Conservation (phyloP, 768 basidiomycete species). For the Grammothele lineata region DNA sequence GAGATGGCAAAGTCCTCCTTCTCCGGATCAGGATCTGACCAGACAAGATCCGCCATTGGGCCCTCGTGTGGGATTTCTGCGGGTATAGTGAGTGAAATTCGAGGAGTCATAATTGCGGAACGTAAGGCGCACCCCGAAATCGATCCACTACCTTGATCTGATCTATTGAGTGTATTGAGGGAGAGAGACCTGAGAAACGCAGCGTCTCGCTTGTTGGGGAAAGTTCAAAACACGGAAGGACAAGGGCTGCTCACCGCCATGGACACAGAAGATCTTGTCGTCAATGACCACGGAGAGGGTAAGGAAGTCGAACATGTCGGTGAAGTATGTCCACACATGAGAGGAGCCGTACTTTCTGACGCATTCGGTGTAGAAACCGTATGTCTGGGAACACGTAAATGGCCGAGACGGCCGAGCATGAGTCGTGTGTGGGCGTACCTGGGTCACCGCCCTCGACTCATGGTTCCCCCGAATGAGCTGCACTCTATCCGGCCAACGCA, state of each 20-base stretch:
- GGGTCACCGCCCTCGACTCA: slow-evolving; percentile 95
- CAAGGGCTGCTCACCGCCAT: slow-evolving; percentile 68
- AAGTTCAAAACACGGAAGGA: background rate
- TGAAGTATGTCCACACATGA: slow-evolving; percentile 98
- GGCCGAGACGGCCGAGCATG: slow-evolving; percentile 18
- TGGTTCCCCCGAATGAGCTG: slow-evolving; percentile 98
- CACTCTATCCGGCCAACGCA: slow-evolving; percentile 94
- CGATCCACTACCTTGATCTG: slow-evolving; percentile 99
- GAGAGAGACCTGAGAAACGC: slow-evolving; percentile 70
- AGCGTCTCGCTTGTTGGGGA: background rate
- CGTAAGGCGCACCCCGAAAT: slow-evolving; percentile 67
- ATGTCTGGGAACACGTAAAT: slow-evolving; percentile 59
- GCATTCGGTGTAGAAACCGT: slow-evolving; percentile 99
- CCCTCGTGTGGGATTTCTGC: slow-evolving; percentile 98
- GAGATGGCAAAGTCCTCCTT: slow-evolving; percentile 99
- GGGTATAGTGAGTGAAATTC: slow-evolving; percentile 12
- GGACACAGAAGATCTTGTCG: slow-evolving; percentile 98
- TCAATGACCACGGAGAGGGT: slow-evolving; percentile 98
- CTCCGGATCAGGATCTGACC: slow-evolving; percentile 99
- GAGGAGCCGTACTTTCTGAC: slow-evolving; percentile 95
- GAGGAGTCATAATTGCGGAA: no score
- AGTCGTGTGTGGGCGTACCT: slow-evolving; percentile 50
- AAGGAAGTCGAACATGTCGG: slow-evolving; percentile 99
- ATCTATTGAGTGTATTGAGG: slow-evolving; percentile 98
- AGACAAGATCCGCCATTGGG: slow-evolving; percentile 99